Evolutionary conservation across 495 filamentous ascomycete species (phyloP), one percentile per base, ranked within the genome.

Genomic region (Bathelium albidoporum): DNA sequence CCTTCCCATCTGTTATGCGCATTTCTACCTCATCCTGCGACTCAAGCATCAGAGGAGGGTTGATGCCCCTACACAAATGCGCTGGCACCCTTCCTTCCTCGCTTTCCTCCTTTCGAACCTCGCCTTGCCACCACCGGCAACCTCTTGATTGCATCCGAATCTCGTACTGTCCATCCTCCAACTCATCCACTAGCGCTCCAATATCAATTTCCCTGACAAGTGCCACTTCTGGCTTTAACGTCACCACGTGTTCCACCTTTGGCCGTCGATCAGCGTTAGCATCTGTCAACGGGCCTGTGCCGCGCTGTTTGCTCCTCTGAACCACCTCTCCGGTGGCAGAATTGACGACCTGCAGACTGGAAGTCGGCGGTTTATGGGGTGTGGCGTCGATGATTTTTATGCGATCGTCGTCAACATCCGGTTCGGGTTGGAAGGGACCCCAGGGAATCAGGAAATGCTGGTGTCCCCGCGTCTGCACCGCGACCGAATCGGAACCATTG

Each of bases 401-500:
- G 18, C 55, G 55, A 59, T 59, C 55, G 2, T 59, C 55, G 24
- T 26, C 2, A 59, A 26, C 55, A 26, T 63, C 59, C 44, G 32
- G 18, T 59, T 69, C 65, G n/a, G 66, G 66, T 53, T 65, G 62
- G 29, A 68, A 63, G 29, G 62, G 62, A 63, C 65, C 68, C 65
- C 65, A 69, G 43, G 68, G 68, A 36, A 65, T 45, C 41, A 70
- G 61, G 31, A 70, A 65, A 45, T 32, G 32, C 62, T 68, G 68
- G 12, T 61, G 59, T 64, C 65, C 68, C 43, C 68, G 68, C 62
- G 69, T 69, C 43, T 70, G 62, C 64, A 66, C 45, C 29, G 64
- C 59, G 61, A 70, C 55, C 60, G 64, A 36, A 14, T 65, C 14
- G 45, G 64, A 41, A 45, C 62, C 59, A 34, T 28, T 65, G 36